phyloP scores from a whole-genome alignment of 345 rosid species.

The Theobroma cacao region DNA sequence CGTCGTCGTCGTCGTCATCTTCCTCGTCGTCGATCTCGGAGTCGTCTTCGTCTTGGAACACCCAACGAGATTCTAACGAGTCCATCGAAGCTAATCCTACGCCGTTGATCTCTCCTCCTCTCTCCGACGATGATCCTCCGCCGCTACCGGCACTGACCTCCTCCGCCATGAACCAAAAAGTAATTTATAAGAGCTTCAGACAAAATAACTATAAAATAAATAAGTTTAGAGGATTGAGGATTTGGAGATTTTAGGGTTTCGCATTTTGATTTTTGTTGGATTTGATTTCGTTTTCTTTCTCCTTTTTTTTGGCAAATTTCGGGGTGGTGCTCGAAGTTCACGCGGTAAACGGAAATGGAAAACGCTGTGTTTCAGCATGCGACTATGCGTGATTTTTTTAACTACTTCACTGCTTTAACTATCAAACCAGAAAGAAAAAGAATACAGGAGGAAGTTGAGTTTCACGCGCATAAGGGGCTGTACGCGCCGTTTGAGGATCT shows the following conservation, averaged over 20 bases:
- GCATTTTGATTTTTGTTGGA: not conserved
- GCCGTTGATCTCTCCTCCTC: slow-evolving; percentile 53
- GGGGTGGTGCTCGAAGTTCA: slow-evolving; percentile 2
- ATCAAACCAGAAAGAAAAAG: not conserved
- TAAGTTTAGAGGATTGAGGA: not conserved
- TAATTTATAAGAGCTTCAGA: not conserved
- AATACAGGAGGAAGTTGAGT: not conserved
- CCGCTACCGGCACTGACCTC: slow-evolving; percentile 40
- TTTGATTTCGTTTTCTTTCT: not conserved
- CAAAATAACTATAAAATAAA: not conserved
- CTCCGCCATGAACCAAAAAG: slow-evolving; percentile 44
- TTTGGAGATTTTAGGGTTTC: not conserved
- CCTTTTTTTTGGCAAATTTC: not conserved
- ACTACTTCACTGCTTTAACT: not conserved
- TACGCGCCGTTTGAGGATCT: not conserved
- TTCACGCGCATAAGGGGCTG: slow-evolving; percentile 1
- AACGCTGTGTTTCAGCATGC: not conserved
- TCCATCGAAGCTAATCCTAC: slow-evolving; percentile 60
- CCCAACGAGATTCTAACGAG: slow-evolving; percentile 92
- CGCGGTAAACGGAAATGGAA: slow-evolving; percentile 8
- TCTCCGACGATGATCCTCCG: slow-evolving; percentile 40
- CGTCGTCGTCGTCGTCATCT: slow-evolving; percentile 30
- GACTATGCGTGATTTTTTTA: not conserved
- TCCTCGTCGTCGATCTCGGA: slow-evolving; percentile 60
- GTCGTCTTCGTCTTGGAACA: slow-evolving; percentile 81